phyloP scores from a whole-genome alignment of 768 basidiomycete genomes.

The Amanita pallidorosea region DNA sequence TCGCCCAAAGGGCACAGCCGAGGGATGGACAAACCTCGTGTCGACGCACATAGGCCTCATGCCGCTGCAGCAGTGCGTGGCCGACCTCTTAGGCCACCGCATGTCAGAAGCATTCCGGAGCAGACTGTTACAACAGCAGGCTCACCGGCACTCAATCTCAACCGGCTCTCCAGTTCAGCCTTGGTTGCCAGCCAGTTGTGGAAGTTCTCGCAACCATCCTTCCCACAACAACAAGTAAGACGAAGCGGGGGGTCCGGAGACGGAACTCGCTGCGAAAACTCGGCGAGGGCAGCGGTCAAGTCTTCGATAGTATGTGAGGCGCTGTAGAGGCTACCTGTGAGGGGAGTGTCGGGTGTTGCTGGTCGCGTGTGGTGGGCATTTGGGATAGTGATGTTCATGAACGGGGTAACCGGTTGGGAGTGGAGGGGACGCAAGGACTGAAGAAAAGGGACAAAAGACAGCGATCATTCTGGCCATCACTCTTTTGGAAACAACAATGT shows the following conservation, averaged over 20 bases:
- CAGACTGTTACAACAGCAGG: neutral
- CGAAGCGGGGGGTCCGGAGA: conserved; percentile 57
- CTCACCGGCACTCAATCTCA: conserved; percentile 83
- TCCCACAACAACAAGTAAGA: conserved; percentile 55
- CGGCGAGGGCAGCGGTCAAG: conserved; percentile 59
- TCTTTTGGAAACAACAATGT: neutral
- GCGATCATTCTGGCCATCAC: neutral
- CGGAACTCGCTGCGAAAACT: conserved; percentile 53
- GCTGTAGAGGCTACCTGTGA: conserved; percentile 29
- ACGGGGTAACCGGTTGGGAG: neutral
- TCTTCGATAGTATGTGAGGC: conserved; percentile 65
- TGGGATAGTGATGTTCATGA: neutral
- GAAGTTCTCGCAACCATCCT: conserved; percentile 54
- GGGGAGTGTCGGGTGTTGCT: conserved; percentile 26
- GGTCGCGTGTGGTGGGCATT: conserved; percentile 14
- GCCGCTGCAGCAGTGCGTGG: conserved; percentile 75
- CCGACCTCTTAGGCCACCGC: conserved; percentile 57
- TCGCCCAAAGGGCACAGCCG: neutral
- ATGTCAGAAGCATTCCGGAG: neutral
- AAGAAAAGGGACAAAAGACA: neutral
- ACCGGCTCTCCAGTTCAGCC: conserved; percentile 60
- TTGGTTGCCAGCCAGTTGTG: conserved; percentile 55
- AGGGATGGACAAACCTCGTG: conserved; percentile 40
- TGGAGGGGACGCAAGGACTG: neutral
- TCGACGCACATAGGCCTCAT: conserved; percentile 76